Evolutionary conservation across 1,139 yeast species (phyloP).

Genomic region (Dujonia santamariae): DNA sequence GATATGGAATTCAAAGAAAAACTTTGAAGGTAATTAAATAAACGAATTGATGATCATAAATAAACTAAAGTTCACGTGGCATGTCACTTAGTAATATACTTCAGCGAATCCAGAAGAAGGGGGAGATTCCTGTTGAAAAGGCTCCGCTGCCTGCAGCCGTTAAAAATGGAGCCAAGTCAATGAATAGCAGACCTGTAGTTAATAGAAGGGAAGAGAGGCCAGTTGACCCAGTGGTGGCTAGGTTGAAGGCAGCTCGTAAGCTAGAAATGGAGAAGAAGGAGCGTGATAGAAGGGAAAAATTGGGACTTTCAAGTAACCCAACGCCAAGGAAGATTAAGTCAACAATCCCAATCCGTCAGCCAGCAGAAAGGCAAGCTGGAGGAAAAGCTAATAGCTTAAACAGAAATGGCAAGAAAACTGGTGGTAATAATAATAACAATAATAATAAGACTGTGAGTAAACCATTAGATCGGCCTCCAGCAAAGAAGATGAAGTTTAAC

Average conservation of each 20-base stretch:
- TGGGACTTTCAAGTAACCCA: slow-evolving; percentile 20
- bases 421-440: too few relatives aligned
- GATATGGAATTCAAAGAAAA: too few relatives aligned
- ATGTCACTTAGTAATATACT: slow-evolving; percentile 27
- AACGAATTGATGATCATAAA: too few relatives aligned
- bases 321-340: slow-evolving; percentile 17
- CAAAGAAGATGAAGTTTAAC: slow-evolving; percentile 54
- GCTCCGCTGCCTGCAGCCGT: neutral
- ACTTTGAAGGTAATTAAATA: too few relatives aligned
- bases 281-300: slow-evolving; percentile 26
- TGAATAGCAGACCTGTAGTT: neutral
- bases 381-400: neutral
- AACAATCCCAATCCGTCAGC: slow-evolving; percentile 8
- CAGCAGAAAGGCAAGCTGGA: neutral
- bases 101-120: slow-evolving; percentile 30
- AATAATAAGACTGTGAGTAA: too few relatives aligned
- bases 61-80: too few relatives aligned
- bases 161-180: neutral
- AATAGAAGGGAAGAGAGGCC: slow-evolving; percentile 12
- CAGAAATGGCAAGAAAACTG: too few relatives aligned
- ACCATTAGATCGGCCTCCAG: too few relatives aligned
- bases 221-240: slow-evolving; percentile 55
- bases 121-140: slow-evolving; percentile 16
- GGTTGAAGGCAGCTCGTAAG: slow-evolving; percentile 63
- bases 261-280: slow-evolving; percentile 50